Base-by-base conservation (phyloP, 495 filamentous ascomycete species). In the Podospora pseudocomata region DNA sequence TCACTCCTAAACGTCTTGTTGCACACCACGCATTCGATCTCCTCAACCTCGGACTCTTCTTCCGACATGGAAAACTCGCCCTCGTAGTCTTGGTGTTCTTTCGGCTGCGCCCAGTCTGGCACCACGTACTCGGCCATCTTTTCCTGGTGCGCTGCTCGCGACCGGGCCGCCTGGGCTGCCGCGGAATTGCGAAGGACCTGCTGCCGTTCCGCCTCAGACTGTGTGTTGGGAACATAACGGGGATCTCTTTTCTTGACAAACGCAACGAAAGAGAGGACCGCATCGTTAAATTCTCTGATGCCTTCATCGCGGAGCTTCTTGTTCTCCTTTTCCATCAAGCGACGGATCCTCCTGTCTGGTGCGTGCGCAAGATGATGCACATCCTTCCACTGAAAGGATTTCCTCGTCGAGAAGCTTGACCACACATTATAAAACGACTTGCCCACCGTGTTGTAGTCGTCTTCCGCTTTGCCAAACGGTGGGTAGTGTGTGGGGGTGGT, bases 241-340 rank as follows among this genome's bases (percentile, higher is more conserved):
- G 92, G 92, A 72, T 99, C 95, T 30, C 95, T 86, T 80, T 96
- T 97, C 69, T 90, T 90, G n/a, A 93, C 90, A 77, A 98, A 97
- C 13, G 88, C 84, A 15, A 98, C 92, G 16, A 99, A 85, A 1
- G 90, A 91, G 59, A 85, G 75, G n/a, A 99, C 94, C 13, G 92
- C 90, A 70, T 97, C 92, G 79, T 97, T 98, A 80, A 94, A 98
- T 67, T 97, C 91, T 56, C 90, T 86, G 32, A 92, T 87, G 2
- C 86, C 92, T 53, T 91, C 90, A 9, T 96, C 92, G 66, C 95
- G 85, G n/a, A 91, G 78, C 57, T 88, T 89, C 71, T 88, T 92
- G 77, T 99, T 99, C 78, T 97, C 94, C 76, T 97, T 97, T 75
- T 97, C 96, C 88, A 98, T 95, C 67, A 92, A 72, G 62, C 96